Conservation (phyloP, 305 asterid species). For the Lippia alba region DNA sequence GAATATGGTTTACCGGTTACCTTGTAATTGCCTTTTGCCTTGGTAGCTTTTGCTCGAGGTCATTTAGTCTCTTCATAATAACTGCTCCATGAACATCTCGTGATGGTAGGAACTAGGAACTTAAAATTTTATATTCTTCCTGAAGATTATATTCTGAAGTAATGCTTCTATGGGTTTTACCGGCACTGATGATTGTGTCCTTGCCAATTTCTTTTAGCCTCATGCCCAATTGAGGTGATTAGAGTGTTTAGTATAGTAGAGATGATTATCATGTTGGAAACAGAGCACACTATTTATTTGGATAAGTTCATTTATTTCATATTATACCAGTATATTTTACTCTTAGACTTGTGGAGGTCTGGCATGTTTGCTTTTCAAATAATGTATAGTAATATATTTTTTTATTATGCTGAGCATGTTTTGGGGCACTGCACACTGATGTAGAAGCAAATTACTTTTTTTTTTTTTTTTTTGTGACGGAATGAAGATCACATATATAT, state of each 20-base stretch:
- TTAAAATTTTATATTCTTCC: neutral
- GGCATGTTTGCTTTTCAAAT: neutral
- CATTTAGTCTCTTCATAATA: neutral
- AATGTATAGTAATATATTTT: neutral
- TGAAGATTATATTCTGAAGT: slow-evolving; percentile 1
- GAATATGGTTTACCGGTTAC: slow-evolving; percentile 10
- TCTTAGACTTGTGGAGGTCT: slow-evolving; percentile 18
- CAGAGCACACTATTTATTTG: neutral
- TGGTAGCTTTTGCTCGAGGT: slow-evolving; percentile 21
- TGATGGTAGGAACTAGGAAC: neutral
- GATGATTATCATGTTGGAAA: neutral
- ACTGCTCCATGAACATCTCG: slow-evolving; percentile 14
- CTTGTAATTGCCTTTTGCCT: slow-evolving; percentile 5
- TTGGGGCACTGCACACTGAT: neutral
- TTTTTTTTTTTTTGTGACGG: neutral
- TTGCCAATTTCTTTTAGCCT: slow-evolving; percentile 20
- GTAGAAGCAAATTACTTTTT: slow-evolving; percentile 11
- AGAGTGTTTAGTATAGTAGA: too few relatives aligned
- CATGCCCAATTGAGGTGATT: slow-evolving; percentile 8
- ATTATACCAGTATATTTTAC: slow-evolving; percentile 7
- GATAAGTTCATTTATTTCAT: slow-evolving; percentile 19
- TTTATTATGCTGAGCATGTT: slow-evolving; percentile 13
- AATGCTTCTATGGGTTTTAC: slow-evolving; percentile 19
- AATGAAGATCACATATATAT: neutral
- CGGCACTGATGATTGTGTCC: neutral